Base-by-base conservation (phyloP, 2,329 filamentous ascomycete species). In the Aspergillus piperis region DNA sequence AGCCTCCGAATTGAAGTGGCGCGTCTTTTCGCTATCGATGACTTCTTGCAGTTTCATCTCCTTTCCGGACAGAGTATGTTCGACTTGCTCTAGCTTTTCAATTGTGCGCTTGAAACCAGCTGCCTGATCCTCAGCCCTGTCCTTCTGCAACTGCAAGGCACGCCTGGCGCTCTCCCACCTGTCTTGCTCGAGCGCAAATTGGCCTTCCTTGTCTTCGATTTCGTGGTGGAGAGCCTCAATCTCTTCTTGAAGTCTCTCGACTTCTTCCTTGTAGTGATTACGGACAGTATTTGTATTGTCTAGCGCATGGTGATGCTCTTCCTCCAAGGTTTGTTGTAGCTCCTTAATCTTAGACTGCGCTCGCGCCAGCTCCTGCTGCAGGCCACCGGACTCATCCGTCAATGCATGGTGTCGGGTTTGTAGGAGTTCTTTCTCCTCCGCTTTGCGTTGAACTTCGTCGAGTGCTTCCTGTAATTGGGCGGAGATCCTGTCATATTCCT, bases 1-100 rank as follows among this genome's bases (percentile, higher is more conserved):
- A 10, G 84, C 84, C 71, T 94, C 89, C 68, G 94, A 90, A 58
- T 84, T 86, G 64, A 83, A 83, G 69, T 95, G 88, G 23, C 90
- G 87, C 63, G 91, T 84, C 50, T 84, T 84, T 70, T 93, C 90
- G 68, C 85, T 90, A 63, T 89, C 83, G 11, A 92, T 80, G 3
- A 87, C 86, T 68, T 88, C 83, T 70, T 90, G 86, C 17, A 92
- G 77, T 70, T 83, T 88, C 21, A 81, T 81, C 68, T 92, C 89
- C 71, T 89, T 89, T 63, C 83, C 83, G 19, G 88, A 88, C 30
- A 91, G 77, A 11, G 82, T 86, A 15, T 88, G 86, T 71, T 91
- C 88, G 1, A 83, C 81, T 68, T 89, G 84, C 53, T 89, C 88
- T 32, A 92, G 80, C 66, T 83, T 86, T 63, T 90, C 86, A 60